Evolutionary conservation across 78 protist genomes (phyloP), one percentile per base, ranked within the genome.

Genomic region (Tieghemostelium lacteum): DNA sequence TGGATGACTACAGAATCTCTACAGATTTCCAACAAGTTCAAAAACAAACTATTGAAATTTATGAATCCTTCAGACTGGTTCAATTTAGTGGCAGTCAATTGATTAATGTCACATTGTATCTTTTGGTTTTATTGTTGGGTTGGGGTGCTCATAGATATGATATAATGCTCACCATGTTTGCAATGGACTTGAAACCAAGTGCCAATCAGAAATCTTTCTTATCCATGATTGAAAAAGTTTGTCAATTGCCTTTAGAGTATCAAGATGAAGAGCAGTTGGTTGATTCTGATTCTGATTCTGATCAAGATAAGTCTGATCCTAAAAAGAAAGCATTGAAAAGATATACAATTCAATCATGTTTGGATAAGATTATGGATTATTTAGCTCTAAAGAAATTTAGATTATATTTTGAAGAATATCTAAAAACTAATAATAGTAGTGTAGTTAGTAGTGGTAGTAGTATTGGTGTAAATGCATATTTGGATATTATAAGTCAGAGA

Each of bases 91-190:
- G n/a, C n/a, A n/a, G n/a, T n/a, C n/a, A n/a, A n/a, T n/a, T n/a
- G n/a, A n/a, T n/a, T n/a, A n/a, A n/a, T n/a, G n/a, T n/a, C n/a
- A n/a, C n/a, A n/a, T 45, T 67, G 22, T 80, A 80, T 37, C 33
- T 67, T 19, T 66, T 67, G 70, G 19, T 76, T 19, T 80, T 80
- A 22, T 40, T 80, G 20, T 70, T 55, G 36, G 40, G 71, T 55
- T 55, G 73, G 58, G 88, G 88, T 29, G 19, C 60, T 7, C 37
- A 55, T n/a, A 54, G 88, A 65, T 80, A 37, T 45, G 88, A 80
- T 80, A 42, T 80, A 5, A 22, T 80, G 8, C 40, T 80, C 3
- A n/a, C 26, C 1, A 22, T 77, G 8, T 77, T 64, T 16, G 37
- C 20, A 52, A 45, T 28, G 31, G 31, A n/a, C 50, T 5, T 20